These are phyloP conservation scores for Coemansia sp. DNA, from an alignment of 192 early-diverging fungal genomes.

Conservation along the genomic window DNA sequence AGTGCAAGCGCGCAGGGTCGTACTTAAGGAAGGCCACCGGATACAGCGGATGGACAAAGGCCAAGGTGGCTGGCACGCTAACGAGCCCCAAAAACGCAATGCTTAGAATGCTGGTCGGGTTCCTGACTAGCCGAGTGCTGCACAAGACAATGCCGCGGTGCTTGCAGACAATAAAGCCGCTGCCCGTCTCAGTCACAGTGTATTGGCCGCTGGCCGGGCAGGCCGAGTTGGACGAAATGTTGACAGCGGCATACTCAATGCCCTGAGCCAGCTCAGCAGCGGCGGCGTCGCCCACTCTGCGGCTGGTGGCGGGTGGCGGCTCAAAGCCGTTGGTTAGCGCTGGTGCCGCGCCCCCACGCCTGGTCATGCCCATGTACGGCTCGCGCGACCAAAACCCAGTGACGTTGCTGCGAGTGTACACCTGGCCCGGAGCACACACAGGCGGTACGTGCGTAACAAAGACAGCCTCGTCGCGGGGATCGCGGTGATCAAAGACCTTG, in stretches of 20 bases:
- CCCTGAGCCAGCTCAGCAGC: background rate
- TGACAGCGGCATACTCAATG: slow-evolving; percentile 14
- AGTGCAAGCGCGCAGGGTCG: slow-evolving; percentile 5
- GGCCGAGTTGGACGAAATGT: slow-evolving; percentile 5
- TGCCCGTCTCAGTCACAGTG: slow-evolving; percentile 53
- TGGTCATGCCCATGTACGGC: slow-evolving; percentile 12
- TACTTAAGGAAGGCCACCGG: slow-evolving; percentile 32
- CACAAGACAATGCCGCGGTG: slow-evolving; percentile 75
- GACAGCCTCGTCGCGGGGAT: slow-evolving; percentile 62
- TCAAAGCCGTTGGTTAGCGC: background rate
- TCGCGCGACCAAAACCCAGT: slow-evolving; percentile 40
- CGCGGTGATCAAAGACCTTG: slow-evolving; percentile 15
- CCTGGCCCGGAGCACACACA: background rate
- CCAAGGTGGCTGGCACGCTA: slow-evolving; percentile 70
- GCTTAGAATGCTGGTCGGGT: slow-evolving; percentile 73
- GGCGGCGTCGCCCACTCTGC: background rate
- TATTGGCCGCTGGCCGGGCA: slow-evolving; percentile 22
- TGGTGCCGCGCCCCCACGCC: background rate
- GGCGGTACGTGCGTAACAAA: slow-evolving; percentile 60
- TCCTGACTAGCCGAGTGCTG: slow-evolving; percentile 72
- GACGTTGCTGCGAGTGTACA: slow-evolving; percentile 28
- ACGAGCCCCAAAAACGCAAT: slow-evolving; percentile 82
- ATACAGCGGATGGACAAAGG: slow-evolving; percentile 78
- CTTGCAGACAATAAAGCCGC: slow-evolving; percentile 67
- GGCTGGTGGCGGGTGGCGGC: background rate